Percentiles rank a stretch among this genome's conserved stretches.
Evolutionary conservation across 495 filamentous ascomycete species (phyloP).

Genomic region (Pseudevernia furfuracea): DNA sequence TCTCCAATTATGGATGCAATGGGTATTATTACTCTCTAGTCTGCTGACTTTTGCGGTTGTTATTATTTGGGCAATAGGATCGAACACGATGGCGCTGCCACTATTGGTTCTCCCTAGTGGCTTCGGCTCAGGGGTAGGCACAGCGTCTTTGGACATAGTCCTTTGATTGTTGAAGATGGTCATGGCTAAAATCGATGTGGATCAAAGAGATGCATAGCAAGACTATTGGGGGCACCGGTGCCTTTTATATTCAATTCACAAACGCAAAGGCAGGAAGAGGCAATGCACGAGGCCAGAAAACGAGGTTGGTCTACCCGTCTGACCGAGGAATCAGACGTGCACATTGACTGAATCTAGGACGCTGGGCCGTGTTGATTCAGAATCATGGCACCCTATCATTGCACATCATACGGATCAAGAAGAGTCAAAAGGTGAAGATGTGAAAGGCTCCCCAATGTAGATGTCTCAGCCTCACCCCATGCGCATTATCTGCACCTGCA

Average conservation of each 20-base stretch:
- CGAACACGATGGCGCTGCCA: conserved; percentile 19
- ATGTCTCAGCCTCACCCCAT: neutral
- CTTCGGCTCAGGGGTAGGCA: conserved; percentile 4
- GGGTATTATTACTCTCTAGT: conserved; percentile 3
- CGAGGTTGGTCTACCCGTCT: neutral
- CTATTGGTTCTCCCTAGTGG: conserved; percentile 15
- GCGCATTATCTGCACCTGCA: neutral
- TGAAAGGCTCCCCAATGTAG: neutral
- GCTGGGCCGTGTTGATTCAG: neutral
- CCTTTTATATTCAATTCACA: neutral
- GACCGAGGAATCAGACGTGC: neutral
- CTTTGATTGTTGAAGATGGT: neutral
- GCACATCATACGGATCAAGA: neutral
- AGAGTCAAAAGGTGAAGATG: neutral
- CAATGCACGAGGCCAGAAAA: neutral
- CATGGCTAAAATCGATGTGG: neutral
- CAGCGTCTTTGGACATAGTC: neutral
- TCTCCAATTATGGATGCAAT: neutral
- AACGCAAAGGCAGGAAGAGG: neutral
- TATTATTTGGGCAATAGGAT: conserved; percentile 17
- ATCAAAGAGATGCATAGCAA: neutral
- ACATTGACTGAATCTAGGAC: neutral
- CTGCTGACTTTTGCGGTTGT: conserved; percentile 11
- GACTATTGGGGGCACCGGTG: neutral
- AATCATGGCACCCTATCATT: neutral